These are phyloP conservation scores for Lodderomyces elongisporus DNA, from an alignment of 1,139 yeast genomes.

Conservation along the genomic window DNA sequence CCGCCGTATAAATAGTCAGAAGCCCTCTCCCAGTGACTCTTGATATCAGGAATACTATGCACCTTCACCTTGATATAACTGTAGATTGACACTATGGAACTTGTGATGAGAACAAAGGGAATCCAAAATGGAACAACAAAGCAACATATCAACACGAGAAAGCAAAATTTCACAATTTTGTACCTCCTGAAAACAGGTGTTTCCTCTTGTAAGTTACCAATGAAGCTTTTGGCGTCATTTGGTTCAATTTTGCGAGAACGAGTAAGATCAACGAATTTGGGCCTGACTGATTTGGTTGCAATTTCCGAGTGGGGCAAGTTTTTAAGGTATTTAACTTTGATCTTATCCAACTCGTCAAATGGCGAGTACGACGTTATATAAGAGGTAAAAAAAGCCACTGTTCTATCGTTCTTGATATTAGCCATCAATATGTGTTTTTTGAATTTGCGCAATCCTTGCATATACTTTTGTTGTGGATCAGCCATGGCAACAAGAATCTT, in stretches of 20 bases:
- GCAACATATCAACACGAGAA: conserved; percentile 27
- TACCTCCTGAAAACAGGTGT: conserved; percentile 32
- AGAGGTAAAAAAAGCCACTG: conserved; percentile 52
- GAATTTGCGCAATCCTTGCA: conserved; percentile 54
- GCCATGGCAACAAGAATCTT: conserved; percentile 50
- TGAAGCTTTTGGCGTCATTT: conserved; percentile 15
- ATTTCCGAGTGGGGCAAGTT: conserved; percentile 31
- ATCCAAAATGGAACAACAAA: conserved; percentile 50
- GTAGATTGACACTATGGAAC: conserved; percentile 32
- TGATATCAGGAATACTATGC: conserved; percentile 20
- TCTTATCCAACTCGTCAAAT: conserved; percentile 38
- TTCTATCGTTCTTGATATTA: conserved; percentile 69
- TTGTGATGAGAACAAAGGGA: conserved; percentile 45
- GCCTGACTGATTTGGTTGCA: conserved; percentile 34
- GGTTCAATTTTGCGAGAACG: conserved; percentile 18
- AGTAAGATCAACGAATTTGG: conserved; percentile 53
- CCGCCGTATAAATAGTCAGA: conserved; percentile 29
- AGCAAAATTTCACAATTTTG: conserved; percentile 23
- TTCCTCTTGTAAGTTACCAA: conserved; percentile 35
- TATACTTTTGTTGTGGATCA: conserved; percentile 47
- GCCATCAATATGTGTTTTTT: conserved; percentile 58
- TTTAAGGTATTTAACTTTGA: conserved; percentile 37
- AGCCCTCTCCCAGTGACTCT: conserved; percentile 33
- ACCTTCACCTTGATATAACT: conserved; percentile 32
- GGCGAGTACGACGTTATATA: conserved; percentile 49